Evolutionary conservation across 192 early-diverging fungal species (phyloP).

Genomic region (Pilaira anomala): DNA sequence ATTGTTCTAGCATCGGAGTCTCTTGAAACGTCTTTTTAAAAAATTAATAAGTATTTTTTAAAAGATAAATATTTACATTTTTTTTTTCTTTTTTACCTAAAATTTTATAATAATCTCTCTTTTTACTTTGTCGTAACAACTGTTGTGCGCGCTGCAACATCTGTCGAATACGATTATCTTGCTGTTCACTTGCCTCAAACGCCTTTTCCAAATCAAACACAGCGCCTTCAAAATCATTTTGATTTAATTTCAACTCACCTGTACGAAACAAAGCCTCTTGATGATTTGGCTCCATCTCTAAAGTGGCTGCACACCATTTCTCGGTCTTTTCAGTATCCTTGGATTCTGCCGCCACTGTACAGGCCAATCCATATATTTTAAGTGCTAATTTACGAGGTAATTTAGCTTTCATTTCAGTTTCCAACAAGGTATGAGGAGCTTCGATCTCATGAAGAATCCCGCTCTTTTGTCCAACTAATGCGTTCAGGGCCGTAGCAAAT

Average conservation of each 20-base stretch:
- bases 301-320: constrained; percentile 66
- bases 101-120: constrained; percentile 95
- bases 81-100: constrained; percentile 35
- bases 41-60: neutral
- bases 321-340: constrained; percentile 49
- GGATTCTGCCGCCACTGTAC: constrained; percentile 57
- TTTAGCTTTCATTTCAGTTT: constrained; percentile 21
- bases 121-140: constrained; percentile 54
- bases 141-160: constrained; percentile 62
- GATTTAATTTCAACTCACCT: constrained; percentile 64
- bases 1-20: constrained; percentile 76
- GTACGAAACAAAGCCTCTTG: constrained; percentile 68
- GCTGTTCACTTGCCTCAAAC: constrained; percentile 54
- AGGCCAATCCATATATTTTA: constrained; percentile 51
- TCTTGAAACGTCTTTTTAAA: constrained; percentile 59
- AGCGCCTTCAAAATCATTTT: constrained; percentile 78
- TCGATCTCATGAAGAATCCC: constrained; percentile 34
- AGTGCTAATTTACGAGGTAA: constrained; percentile 38
- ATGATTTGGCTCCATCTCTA: constrained; percentile 70
- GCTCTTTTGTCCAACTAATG: constrained; percentile 44
- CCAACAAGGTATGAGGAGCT: constrained; percentile 22
- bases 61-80: neutral
- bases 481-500: constrained; percentile 57
- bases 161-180: constrained; percentile 53
- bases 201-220: constrained; percentile 70